These are phyloP conservation scores for Cladophialophora immunda DNA, from an alignment of 2,329 filamentous ascomycete species.

Conservation along the genomic window DNA sequence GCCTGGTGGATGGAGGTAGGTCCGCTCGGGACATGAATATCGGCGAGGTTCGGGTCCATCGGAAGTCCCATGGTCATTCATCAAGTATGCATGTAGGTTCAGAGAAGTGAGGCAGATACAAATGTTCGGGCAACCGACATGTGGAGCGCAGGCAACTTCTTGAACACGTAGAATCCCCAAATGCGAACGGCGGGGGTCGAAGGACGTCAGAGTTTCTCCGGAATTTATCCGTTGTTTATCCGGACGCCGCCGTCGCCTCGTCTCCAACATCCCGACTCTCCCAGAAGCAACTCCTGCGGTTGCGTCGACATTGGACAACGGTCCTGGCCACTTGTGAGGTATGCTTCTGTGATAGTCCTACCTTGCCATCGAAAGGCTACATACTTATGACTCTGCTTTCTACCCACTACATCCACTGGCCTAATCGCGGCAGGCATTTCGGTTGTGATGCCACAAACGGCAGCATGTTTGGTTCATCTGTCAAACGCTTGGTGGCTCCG, in stretches of 20 bases:
- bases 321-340: background rate
- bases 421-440: background rate
- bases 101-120: background rate
- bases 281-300: too few species aligned
- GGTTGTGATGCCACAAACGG: background rate
- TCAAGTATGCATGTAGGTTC: background rate
- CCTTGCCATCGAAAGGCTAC: background rate
- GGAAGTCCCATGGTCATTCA: conserved; percentile 58
- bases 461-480: background rate
- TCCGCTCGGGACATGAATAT: conserved; percentile 78
- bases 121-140: background rate
- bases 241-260: background rate
- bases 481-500: conserved; percentile 22
- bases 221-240: background rate
- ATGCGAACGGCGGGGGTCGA: background rate
- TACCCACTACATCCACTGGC: background rate
- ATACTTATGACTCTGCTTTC: background rate
- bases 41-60: conserved; percentile 63
- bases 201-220: background rate
- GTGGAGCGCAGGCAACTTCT: conserved; percentile 14
- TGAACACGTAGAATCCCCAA: conserved; percentile 3
- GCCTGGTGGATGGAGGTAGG: conserved; percentile 69
- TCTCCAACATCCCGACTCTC: too few species aligned
- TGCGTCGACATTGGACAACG: background rate
- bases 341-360: background rate